Conservation (phyloP, 2,329 filamentous ascomycete genomes). For the Penicillium sp. region DNA sequence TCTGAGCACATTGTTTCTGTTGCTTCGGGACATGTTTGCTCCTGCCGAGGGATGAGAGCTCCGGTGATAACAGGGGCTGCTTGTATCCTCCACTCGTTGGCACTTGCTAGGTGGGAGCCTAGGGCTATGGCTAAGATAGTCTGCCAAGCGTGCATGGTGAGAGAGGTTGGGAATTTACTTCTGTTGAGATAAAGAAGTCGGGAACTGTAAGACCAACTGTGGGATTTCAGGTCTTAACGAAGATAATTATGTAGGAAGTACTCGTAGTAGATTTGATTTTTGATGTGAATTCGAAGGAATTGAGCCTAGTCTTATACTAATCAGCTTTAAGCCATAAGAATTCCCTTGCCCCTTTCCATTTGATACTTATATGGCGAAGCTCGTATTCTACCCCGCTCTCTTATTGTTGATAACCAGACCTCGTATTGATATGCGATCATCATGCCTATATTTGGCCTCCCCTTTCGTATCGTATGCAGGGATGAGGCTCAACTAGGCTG, state of each 20-base stretch:
- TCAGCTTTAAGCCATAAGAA: no score
- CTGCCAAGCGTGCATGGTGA: background rate
- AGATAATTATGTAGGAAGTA: background rate
- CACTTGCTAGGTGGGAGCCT: background rate
- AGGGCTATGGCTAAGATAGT: background rate
- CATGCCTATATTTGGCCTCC: background rate
- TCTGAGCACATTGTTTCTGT: background rate
- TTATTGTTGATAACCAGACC: background rate
- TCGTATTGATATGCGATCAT: background rate
- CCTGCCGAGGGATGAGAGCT: background rate
- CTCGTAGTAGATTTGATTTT: background rate
- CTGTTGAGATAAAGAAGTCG: background rate
- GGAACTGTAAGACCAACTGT: background rate
- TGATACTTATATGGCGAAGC: background rate
- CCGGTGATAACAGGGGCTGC: background rate
- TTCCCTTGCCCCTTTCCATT: background rate
- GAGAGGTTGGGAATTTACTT: background rate
- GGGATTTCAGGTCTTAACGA: no score
- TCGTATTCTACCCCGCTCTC: background rate
- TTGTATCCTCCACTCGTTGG: background rate
- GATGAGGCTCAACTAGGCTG: background rate
- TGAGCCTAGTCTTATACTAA: background rate
- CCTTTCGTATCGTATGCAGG: background rate
- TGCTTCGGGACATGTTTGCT: background rate
- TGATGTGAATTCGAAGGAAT: background rate